A percentile compares a stretch with the other conserved stretches of the same genome.
phyloP scores from a whole-genome alignment of 2,329 filamentous ascomycete genomes.

The Eutypa lata region DNA sequence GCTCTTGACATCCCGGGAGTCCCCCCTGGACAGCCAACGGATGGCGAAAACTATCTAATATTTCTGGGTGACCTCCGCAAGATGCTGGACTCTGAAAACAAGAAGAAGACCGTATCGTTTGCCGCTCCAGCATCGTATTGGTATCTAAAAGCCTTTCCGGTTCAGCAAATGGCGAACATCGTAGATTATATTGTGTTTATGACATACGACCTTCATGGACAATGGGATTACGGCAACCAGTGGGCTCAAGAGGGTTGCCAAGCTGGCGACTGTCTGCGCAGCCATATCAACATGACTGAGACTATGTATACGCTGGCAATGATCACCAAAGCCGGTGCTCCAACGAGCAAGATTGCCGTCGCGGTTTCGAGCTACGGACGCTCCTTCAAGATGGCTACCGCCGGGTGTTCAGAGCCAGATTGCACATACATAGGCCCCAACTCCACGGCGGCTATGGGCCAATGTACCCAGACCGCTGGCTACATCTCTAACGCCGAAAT shows the following conservation, averaged over 20 bases:
- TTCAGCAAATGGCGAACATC: slow-evolving; percentile 20
- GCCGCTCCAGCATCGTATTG: slow-evolving; percentile 28
- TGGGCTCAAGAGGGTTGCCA: slow-evolving; percentile 5
- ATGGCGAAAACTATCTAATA: slow-evolving; percentile 27
- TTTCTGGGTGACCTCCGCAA: slow-evolving; percentile 25
- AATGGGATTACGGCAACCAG: slow-evolving; percentile 17
- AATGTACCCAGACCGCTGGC: slow-evolving; percentile 15
- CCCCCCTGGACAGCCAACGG: slow-evolving; percentile 13
- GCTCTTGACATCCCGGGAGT: slow-evolving; percentile 24
- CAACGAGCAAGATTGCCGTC: slow-evolving; percentile 16
- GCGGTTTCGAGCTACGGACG: slow-evolving; percentile 5
- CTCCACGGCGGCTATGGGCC: slow-evolving; percentile 11
- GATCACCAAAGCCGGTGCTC: slow-evolving; percentile 16
- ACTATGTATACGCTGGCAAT: slow-evolving; percentile 21
- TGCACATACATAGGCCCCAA: slow-evolving; percentile 13
- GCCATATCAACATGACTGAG: slow-evolving; percentile 29
- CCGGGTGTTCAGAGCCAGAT: slow-evolving; percentile 6
- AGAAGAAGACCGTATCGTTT: slow-evolving; percentile 23
- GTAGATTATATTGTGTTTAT: slow-evolving; percentile 33
- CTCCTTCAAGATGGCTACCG: slow-evolving; percentile 10
- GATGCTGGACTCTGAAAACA: slow-evolving; percentile 11
- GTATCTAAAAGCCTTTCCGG: slow-evolving; percentile 30
- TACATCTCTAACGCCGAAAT: slow-evolving; percentile 19
- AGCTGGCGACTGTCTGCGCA: slow-evolving; percentile 23
- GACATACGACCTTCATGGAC: slow-evolving; percentile 34